These are phyloP conservation scores for Lentinula sp. DNA, from an alignment of 768 basidiomycete species.

Conservation along the genomic window DNA sequence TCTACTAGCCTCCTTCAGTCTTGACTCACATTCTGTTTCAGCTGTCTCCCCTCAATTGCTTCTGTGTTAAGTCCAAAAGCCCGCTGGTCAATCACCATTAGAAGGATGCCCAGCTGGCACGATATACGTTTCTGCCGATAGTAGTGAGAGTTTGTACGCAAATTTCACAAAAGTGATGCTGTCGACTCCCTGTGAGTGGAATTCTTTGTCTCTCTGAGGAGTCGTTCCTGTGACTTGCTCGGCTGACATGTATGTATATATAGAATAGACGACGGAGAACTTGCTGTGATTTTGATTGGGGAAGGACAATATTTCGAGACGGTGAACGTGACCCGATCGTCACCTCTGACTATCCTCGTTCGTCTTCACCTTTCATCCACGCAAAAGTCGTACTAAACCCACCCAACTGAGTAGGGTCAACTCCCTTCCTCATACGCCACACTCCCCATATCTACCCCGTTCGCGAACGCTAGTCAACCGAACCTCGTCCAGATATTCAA, in stretches of 20 bases:
- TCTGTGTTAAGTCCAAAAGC: constrained; percentile 48
- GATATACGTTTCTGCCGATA: constrained; percentile 46
- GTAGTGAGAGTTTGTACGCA: constrained; percentile 32
- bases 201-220: background rate
- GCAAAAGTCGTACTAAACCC: no score
- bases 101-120: constrained; percentile 52
- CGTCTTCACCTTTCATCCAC: background rate
- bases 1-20: no score
- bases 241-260: no score
- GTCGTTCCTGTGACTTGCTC: no score
- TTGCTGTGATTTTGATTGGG: constrained; percentile 47
- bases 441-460: constrained; percentile 23
- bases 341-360: constrained; percentile 53
- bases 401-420: constrained; percentile 35
- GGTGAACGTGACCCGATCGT: constrained; percentile 48
- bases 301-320: constrained; percentile 56
- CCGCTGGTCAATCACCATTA: constrained; percentile 33
- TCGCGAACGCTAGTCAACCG: constrained; percentile 35
- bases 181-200: constrained; percentile 46
- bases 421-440: constrained; percentile 28
- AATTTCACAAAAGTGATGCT: constrained; percentile 45
- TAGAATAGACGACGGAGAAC: constrained; percentile 33
- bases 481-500: constrained; percentile 52
- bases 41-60: constrained; percentile 42
- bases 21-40: background rate